Conservation (phyloP, 1,139 yeast genomes). For the Geotrichum australiense region DNA sequence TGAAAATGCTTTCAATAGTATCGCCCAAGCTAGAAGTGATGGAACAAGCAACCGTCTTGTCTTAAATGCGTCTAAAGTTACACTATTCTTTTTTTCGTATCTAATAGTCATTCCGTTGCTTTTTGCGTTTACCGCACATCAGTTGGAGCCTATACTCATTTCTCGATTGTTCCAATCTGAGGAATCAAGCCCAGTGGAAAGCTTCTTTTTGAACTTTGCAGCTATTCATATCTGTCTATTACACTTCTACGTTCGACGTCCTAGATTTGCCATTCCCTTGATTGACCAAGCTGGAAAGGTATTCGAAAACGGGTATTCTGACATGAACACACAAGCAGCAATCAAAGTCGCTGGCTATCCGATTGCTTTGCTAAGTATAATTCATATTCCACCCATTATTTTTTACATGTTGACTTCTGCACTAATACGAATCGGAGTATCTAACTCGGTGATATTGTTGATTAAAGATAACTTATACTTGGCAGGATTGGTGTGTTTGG, state of each 20-base stretch:
- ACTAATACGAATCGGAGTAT: not conserved
- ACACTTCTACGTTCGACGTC: not conserved
- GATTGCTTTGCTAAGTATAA: not conserved
- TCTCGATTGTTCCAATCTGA: not conserved
- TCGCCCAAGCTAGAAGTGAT: not conserved
- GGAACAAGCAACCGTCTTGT: not conserved
- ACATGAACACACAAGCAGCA: conserved; percentile 7
- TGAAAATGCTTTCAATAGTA: not conserved
- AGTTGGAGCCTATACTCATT: conserved; percentile 3
- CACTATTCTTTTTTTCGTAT: conserved; percentile 2
- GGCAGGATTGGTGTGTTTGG: not conserved
- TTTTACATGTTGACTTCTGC: not conserved
- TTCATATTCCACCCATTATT: conserved; percentile 6
- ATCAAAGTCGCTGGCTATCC: conserved; percentile 1
- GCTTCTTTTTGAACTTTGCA: not conserved
- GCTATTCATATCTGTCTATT: not conserved
- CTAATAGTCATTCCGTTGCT: conserved; percentile 7
- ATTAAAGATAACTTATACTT: not conserved
- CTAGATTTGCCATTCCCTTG: not conserved
- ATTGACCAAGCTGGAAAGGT: not conserved
- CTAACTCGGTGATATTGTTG: not conserved
- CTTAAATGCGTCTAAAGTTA: conserved; percentile 4
- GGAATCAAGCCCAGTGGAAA: not conserved
- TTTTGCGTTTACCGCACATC: conserved; percentile 5
- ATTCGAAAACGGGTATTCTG: conserved; percentile 9